Percentiles rank a stretch among this genome's conserved stretches.
Conservation (phyloP, 495 filamentous ascomycete species). For the Cladorrhinum samala region DNA sequence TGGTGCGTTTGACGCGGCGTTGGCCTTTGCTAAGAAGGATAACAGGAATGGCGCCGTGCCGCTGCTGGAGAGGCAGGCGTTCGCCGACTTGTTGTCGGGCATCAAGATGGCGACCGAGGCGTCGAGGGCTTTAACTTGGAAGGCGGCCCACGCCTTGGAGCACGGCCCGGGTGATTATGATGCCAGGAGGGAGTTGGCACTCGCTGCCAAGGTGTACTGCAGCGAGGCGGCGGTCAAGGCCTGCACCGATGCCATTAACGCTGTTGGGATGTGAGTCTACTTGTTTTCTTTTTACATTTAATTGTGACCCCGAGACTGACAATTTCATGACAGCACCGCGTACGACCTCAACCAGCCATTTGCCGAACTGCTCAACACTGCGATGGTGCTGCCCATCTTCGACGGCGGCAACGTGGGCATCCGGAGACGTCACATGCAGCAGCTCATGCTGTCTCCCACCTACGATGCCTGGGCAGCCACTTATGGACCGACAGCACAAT, state of each 20-base stretch:
- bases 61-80: conserved; percentile 43
- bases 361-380: conserved; percentile 43
- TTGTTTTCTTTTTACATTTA: neutral
- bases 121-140: conserved; percentile 46
- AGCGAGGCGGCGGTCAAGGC: conserved; percentile 43
- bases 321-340: conserved; percentile 27
- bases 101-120: conserved; percentile 52
- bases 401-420: conserved; percentile 54
- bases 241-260: conserved; percentile 43
- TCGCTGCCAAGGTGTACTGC: conserved; percentile 49
- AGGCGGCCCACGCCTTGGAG: conserved; percentile 40
- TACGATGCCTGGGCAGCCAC: conserved; percentile 42
- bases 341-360: conserved; percentile 40
- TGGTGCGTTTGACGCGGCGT: conserved; percentile 46
- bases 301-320: neutral
- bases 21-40: conserved; percentile 42
- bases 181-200: conserved; percentile 36
- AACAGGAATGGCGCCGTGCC: conserved; percentile 34
- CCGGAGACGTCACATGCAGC: conserved; percentile 44
- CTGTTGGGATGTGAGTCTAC: conserved; percentile 42
- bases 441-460: conserved; percentile 38
- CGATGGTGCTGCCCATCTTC: conserved; percentile 47
- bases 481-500: conserved; percentile 14
- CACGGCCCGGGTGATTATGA: conserved; percentile 35
- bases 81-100: conserved; percentile 45